Percentiles rank a stretch among this genome's conserved stretches.
Evolutionary conservation across 768 basidiomycete species (phyloP).

Genomic region (Macrolepiota fuliginosa): DNA sequence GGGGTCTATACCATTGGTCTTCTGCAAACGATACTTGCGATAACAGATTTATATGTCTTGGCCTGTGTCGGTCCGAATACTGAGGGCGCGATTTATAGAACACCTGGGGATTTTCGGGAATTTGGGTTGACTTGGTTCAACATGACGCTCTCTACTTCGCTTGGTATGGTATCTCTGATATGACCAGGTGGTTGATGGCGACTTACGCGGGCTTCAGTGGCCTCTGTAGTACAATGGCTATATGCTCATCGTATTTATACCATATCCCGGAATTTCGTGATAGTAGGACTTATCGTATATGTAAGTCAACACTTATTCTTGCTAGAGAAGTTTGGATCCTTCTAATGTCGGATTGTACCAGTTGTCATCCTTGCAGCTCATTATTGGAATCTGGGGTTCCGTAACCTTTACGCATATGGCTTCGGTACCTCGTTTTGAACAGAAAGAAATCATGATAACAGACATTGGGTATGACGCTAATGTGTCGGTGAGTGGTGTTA

Average conservation of each 20-base stretch:
- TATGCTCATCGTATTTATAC: neutral
- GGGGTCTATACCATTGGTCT: neutral
- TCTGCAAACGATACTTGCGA: neutral
- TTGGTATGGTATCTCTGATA: neutral
- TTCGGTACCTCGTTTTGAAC: neutral
- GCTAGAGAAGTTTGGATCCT: neutral
- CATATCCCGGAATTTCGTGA: neutral
- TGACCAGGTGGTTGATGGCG: neutral
- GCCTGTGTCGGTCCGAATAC: neutral
- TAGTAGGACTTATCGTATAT: neutral
- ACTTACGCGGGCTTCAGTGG: neutral
- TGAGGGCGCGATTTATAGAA: neutral
- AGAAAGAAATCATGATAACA: neutral
- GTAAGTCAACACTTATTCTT: neutral
- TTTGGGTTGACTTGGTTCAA: slow-evolving; percentile 5
- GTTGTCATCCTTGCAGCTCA: slow-evolving; percentile 1
- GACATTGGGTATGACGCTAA: neutral
- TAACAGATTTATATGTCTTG: neutral
- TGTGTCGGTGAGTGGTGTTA: neutral
- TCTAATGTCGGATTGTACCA: neutral
- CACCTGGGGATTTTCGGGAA: neutral
- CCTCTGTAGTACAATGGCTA: neutral
- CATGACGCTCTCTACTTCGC: neutral
- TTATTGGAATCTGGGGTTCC: slow-evolving; percentile 1
- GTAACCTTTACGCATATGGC: neutral